Evolutionary conservation across 768 basidiomycete species (phyloP), one percentile per base, ranked within the genome.

Genomic region (Lactarius vividus): DNA sequence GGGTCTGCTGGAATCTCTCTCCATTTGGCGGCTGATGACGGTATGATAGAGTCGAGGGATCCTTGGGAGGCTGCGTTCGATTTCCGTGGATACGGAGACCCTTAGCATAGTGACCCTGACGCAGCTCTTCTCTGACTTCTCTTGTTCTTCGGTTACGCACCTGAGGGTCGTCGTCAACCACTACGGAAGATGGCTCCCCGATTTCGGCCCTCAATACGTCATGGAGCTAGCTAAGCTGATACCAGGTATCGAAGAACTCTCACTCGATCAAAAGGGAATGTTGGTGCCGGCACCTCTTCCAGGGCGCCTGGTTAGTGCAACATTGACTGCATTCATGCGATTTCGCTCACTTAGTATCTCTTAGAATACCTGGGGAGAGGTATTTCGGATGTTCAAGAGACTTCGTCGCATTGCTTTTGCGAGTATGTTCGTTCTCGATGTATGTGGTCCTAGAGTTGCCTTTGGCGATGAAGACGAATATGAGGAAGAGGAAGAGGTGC

Each of bases 201-300:
- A 58, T 39, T 58, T 66, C 42, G 49, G 61, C 23, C 61, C 65
- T 42, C 65, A 42, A 28, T 66, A 62, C 18, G 28, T 66, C 39
- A 20, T 4, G 37, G 65, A 66, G 61, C 46, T 66, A 7, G 46
- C 46, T 13, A 35, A 28, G 31, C 26, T 52, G 8, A 31, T 66
- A 20, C 65, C 65, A 5, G 15, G 62, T 58, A 56, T 66, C 29
- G 65, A 66, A 31, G 65, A 66, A 31, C 29, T 66, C 61, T 62
- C 65, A 42, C 65, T 66, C 15, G 65, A 66, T 62, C 61, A 66
- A 35, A 5, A 42, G 7, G 65, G 56, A 16, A 66, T 66, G 65
- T 0, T 5, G 9, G 23, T 16, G 26, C 23, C 37, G 29, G 23
- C 23, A 28, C 56, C 29, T 11, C 40, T 66, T 35, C 65, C 65